Evolutionary conservation across 2,329 filamentous ascomycete species (phyloP).

Genomic region (Aureobasidium vineae): DNA sequence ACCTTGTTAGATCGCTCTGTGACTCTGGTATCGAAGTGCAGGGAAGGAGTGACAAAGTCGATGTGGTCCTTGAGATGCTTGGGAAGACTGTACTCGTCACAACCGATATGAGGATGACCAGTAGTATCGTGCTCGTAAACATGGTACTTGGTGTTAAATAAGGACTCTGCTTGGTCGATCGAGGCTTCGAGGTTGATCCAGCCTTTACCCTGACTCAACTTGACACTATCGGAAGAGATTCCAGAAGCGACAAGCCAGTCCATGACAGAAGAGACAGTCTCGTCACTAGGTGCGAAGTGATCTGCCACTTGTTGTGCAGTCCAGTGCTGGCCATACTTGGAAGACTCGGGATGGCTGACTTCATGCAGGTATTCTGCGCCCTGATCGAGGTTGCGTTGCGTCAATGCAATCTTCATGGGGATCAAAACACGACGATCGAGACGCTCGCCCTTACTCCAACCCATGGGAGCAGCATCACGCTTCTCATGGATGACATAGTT

Average conservation of each 20-base stretch:
- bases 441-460: slow-evolving; percentile 33
- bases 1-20: slow-evolving; percentile 30
- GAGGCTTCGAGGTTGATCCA: slow-evolving; percentile 58
- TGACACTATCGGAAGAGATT: slow-evolving; percentile 50
- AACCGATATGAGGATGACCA: slow-evolving; percentile 40
- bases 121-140: slow-evolving; percentile 47
- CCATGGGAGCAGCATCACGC: slow-evolving; percentile 32
- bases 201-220: slow-evolving; percentile 52
- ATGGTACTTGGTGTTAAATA: slow-evolving; percentile 56
- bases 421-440: slow-evolving; percentile 36
- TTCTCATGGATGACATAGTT: slow-evolving; percentile 38
- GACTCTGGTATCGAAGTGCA: slow-evolving; percentile 44
- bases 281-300: slow-evolving; percentile 42
- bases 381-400: slow-evolving; percentile 38
- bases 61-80: slow-evolving; percentile 36
- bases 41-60: slow-evolving; percentile 43
- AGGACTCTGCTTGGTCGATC: slow-evolving; percentile 53
- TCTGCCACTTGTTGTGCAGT: slow-evolving; percentile 45
- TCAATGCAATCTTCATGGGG: slow-evolving; percentile 40
- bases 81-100: slow-evolving; percentile 43
- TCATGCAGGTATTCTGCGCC: slow-evolving; percentile 37
- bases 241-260: slow-evolving; percentile 56
- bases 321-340: slow-evolving; percentile 47
- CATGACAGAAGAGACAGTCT: slow-evolving; percentile 43
- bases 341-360: slow-evolving; percentile 46